Base-by-base conservation (phyloP, 768 basidiomycete species). In the Macrolepiota albuminosa region DNA sequence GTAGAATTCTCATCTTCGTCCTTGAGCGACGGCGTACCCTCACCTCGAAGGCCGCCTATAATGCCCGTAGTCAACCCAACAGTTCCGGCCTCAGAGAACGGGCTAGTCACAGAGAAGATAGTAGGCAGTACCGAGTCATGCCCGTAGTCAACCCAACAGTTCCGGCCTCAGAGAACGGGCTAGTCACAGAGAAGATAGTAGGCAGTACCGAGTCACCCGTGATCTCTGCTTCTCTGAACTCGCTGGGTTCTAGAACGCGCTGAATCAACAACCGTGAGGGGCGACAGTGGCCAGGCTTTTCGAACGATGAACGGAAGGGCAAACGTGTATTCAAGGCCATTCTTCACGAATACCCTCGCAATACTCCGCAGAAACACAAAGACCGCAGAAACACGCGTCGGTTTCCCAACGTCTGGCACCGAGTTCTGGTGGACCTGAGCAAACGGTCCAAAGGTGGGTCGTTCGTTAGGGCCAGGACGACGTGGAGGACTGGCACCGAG, bases 231-330 rank as follows among this genome's bases (percentile, higher is more conserved):
- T 92, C 90, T 18, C 81, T 77, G 6, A 87, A 67, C 69, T 94
- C 91, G 6, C 76, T 75, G 1, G 81, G 77, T 64, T 90, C 89
- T 51, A 91, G 75, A 5, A 84, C 82, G 31, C 92, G 79, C 66
- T 93, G 89, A 46, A 94, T 82, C 74, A 93, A 78, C 26, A 93
- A 1, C 92, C 92, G 63, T 89, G 86, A n/a, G n/a, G 1, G 92
- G 92, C 59, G 77, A 78, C 24, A 91, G 73, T 4, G 91, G 84
- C 91, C 90, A 93, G 1, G 88, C 91, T 61, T 78, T 83, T 40
- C 87, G 80, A 3, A 91, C 88, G 59, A 91, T 81, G 67, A 94
- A 94, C 0, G 92, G 92, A 4, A 94, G 73, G 33, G 88, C 83
- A 68, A 92, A 87, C 1, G 88, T 89, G 66, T 86, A 91, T 64